Conservation (phyloP, 2,329 filamentous ascomycete species). For the Aureobasidium mangrovei region DNA sequence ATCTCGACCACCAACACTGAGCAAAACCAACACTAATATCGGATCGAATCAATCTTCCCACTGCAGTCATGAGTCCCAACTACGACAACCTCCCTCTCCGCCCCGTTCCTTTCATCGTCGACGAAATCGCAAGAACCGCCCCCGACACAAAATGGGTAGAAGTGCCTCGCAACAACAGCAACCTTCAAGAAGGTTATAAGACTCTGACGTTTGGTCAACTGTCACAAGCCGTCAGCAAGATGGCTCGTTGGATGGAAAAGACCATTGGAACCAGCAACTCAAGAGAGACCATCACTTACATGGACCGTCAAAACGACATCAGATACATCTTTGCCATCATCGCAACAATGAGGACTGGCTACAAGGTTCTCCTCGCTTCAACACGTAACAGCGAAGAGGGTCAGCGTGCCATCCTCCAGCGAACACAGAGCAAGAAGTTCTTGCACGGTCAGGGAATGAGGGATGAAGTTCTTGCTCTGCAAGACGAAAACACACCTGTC, state of each 20-base stretch:
- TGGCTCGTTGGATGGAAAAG: constrained; percentile 18
- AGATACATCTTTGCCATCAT: constrained; percentile 20
- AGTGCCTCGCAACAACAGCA: constrained; percentile 7
- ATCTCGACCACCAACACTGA: not conserved
- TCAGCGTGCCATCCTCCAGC: constrained; percentile 13
- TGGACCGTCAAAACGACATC: constrained; percentile 20
- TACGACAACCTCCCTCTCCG: constrained; percentile 4
- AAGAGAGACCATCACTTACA: constrained; percentile 18
- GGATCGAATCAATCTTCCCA: not conserved
- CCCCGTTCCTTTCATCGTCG: constrained; percentile 1
- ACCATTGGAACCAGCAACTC: constrained; percentile 15
- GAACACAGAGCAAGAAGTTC: constrained; percentile 14
- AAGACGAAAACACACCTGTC: constrained; percentile 8
- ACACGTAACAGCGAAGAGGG: constrained; percentile 16
- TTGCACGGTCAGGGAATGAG: constrained; percentile 10
- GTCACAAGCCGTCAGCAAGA: constrained; percentile 16
- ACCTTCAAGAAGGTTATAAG: constrained; percentile 19
- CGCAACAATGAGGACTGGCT: constrained; percentile 20
- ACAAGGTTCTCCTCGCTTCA: constrained; percentile 18
- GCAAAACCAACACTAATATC: not conserved
- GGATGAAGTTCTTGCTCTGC: constrained; percentile 10
- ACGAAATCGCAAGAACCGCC: constrained; percentile 6
- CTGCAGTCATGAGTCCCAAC: not conserved
- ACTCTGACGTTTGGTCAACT: constrained; percentile 18
- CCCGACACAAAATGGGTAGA: constrained; percentile 9